phyloP scores from a whole-genome alignment of 352 stramenopile genomes.

The Phytopythium litorale region DNA sequence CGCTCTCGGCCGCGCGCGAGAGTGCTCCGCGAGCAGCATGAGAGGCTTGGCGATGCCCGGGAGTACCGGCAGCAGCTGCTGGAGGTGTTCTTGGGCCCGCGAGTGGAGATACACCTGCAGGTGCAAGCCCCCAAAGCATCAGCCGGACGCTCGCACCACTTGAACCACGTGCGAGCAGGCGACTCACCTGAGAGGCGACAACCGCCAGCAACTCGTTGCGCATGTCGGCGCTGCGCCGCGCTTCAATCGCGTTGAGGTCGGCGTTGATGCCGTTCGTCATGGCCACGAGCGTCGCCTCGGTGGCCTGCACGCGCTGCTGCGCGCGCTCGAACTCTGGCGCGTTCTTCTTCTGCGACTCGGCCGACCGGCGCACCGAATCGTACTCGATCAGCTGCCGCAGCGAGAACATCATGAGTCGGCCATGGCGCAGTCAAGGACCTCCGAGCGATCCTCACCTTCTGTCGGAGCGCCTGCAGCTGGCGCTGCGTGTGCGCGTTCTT shows the following conservation, averaged over 20 bases:
- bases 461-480: slow-evolving; percentile 46
- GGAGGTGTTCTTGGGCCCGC: slow-evolving; percentile 59
- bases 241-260: slow-evolving; percentile 60
- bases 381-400: slow-evolving; percentile 55
- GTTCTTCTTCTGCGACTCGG: slow-evolving; percentile 55
- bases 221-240: slow-evolving; percentile 54
- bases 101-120: slow-evolving; percentile 60
- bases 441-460: slow-evolving; percentile 25
- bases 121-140: background rate
- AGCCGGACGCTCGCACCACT: background rate
- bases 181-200: slow-evolving; percentile 53
- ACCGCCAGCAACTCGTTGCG: slow-evolving; percentile 79
- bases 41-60: slow-evolving; percentile 60
- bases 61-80: slow-evolving; percentile 70
- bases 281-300: slow-evolving; percentile 40
- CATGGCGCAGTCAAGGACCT: background rate
- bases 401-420: background rate
- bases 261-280: slow-evolving; percentile 62
- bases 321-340: slow-evolving; percentile 66
- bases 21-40: slow-evolving; percentile 47
- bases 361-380: slow-evolving; percentile 60
- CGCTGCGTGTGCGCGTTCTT: slow-evolving; percentile 37
- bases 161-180: background rate
- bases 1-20: slow-evolving; percentile 29
- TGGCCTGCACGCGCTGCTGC: slow-evolving; percentile 46